Conservation (phyloP, 805 yeast genomes). For the Saccharomycopsis schoenii region DNA sequence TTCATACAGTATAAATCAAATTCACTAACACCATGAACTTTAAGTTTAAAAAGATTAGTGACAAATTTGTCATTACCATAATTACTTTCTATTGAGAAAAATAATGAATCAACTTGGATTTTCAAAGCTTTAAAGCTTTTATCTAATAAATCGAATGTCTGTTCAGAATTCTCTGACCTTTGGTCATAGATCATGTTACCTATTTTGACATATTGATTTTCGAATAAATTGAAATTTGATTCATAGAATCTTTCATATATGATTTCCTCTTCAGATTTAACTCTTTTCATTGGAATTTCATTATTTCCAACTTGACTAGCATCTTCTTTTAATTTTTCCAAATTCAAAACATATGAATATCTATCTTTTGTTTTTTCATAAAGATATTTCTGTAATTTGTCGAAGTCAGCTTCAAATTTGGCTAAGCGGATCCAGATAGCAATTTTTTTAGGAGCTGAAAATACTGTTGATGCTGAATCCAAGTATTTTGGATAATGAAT, state of each 20-base stretch:
- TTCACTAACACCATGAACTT: slow-evolving; percentile 16
- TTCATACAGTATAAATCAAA: slow-evolving; percentile 18
- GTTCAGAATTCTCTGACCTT: not conserved
- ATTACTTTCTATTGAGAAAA: slow-evolving; percentile 18
- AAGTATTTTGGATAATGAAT: slow-evolving; percentile 30
- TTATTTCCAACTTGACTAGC: not conserved
- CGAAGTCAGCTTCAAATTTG: slow-evolving; percentile 14
- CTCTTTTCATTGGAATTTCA: slow-evolving; percentile 14
- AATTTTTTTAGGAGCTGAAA: slow-evolving; percentile 30
- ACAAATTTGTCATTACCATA: slow-evolving; percentile 16
- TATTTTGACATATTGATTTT: slow-evolving; percentile 12
- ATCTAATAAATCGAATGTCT: slow-evolving; percentile 8
- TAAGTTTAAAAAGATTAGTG: slow-evolving; percentile 16
- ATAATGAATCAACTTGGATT: slow-evolving; percentile 7
- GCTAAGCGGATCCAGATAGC: slow-evolving; percentile 26
- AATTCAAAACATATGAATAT: slow-evolving; percentile 11
- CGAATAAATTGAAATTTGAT: slow-evolving; percentile 10
- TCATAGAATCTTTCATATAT: slow-evolving; percentile 18
- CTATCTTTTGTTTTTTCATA: slow-evolving; percentile 5
- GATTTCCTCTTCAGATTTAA: slow-evolving; percentile 11
- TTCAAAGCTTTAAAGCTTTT: slow-evolving; percentile 12
- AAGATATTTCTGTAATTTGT: slow-evolving; percentile 1
- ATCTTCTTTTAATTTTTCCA: slow-evolving; percentile 9
- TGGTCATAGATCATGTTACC: slow-evolving; percentile 15
- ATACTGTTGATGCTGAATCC: slow-evolving; percentile 29